Evolutionary conservation across 1,284 basidiomycete genomes (phyloP).

Genomic region (Microbotryum scabiosae): DNA sequence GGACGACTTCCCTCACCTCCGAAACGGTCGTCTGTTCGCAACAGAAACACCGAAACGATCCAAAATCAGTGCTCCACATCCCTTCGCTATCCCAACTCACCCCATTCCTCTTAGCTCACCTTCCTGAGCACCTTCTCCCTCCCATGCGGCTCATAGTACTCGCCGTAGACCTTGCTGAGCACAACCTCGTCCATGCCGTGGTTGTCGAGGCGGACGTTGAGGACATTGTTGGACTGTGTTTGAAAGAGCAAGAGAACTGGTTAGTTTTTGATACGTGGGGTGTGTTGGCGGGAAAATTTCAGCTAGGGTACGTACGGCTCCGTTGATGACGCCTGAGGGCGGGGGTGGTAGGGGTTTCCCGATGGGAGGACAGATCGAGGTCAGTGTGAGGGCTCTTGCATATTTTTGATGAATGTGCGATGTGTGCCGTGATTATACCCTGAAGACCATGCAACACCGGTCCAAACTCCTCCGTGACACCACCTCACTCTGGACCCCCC

Average conservation of each 20-base stretch:
- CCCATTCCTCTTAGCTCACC: constrained; percentile 1
- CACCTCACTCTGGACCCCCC: no score
- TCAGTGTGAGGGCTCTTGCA: no score
- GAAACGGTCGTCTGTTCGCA: constrained; percentile 1
- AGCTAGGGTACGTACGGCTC: not conserved
- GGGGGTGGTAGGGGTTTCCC: not conserved
- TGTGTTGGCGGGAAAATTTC: not conserved
- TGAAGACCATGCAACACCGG: no score
- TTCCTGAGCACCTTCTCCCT: constrained; percentile 25
- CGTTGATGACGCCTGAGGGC: constrained; percentile 16
- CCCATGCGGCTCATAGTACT: constrained; percentile 24
- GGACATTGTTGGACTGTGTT: constrained; percentile 8
- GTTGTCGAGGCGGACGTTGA: constrained; percentile 25
- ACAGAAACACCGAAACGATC: no score
- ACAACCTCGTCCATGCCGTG: constrained; percentile 21
- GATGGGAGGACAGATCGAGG: not conserved
- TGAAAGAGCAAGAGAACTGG: not conserved
- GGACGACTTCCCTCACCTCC: constrained; percentile 5
- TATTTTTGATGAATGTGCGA: no score
- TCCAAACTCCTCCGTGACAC: no score
- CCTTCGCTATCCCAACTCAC: no score
- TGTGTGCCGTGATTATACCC: no score
- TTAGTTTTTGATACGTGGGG: not conserved
- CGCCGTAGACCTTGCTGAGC: constrained; percentile 21
- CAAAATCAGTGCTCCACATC: no score